Evolutionary conservation across 768 basidiomycete species (phyloP), one percentile per base, ranked within the genome.

Genomic region (Amanita muscaria): DNA sequence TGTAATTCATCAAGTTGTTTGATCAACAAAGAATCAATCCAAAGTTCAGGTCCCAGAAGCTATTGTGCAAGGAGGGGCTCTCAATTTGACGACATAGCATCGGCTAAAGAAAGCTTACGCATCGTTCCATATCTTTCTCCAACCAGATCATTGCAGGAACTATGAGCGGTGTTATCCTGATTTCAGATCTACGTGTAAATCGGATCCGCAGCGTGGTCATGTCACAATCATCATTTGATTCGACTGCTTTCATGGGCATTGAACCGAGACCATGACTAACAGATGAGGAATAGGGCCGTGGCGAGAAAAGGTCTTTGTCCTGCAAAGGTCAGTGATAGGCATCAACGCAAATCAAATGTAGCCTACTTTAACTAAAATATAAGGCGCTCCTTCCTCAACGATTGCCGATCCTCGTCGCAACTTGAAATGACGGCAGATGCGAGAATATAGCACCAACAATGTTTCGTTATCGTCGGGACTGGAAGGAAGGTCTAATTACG

Each of bases 161-260:
- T 14, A 78, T 38, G 15, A 85, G 62, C 2, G 84, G 83, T 4
- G 77, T 82, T n/a, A 80, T 44, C 33, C 63, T 60, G 14, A 79
- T 37, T 29, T 64, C 59, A 11, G 77, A 38, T 15, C 63, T 61
- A 22, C 60, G 63, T 22, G 53, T 51, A 44, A 61, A 68, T 27
- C 59, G 61, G 23, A 79, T 47, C 22, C 76, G 73, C 27, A 69
- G 51, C 5, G 66, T 66, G 3, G 63, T 70, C 11, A 57, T 61
- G 33, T 58, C 54, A 37, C 49, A 55, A 39, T 59, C 59, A 11
- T 59, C 52, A 33, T 53, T 39, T 16, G 44, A 25, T 32, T 50
- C 48, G n/a, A 57, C 54, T 8, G 46, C 40, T 19, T 42, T 30
- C 21, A 41, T 22, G 18, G 27, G 21, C 15, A 21, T 30, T 9